Percentiles rank a stretch among this genome's conserved stretches.
Evolutionary conservation across 768 basidiomycete species (phyloP).

Genomic region (Cystofilobasidium macerans): DNA sequence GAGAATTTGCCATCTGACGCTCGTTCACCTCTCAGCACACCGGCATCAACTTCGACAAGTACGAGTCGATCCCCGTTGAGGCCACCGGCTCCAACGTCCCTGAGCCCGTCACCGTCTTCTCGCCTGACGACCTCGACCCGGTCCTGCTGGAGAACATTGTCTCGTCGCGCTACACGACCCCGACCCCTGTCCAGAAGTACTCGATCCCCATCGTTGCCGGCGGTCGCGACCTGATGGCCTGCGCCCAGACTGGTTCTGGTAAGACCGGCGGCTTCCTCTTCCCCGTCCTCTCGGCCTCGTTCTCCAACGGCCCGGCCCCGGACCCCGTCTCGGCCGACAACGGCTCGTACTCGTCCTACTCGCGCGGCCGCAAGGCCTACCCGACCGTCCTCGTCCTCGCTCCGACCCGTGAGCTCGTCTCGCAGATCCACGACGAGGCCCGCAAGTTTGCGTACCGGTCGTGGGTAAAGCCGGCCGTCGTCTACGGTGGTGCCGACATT

Average conservation of each 20-base stretch:
- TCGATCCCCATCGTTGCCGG: conserved; percentile 94
- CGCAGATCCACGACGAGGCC: conserved; percentile 98
- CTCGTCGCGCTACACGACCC: conserved; percentile 82
- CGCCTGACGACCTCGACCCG: conserved; percentile 76
- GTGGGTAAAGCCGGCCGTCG: conserved; percentile 97
- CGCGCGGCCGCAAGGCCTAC: conserved; percentile 74
- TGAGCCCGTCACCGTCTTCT: conserved; percentile 79
- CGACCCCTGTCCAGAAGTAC: conserved; percentile 99
- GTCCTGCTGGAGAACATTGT: conserved; percentile 91
- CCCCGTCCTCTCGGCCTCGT: conserved; percentile 92
- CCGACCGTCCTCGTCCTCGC: conserved; percentile 96
- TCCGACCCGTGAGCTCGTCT: conserved; percentile 95
- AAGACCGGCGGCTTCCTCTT: conserved; percentile 99
- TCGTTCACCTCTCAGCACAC: conserved; percentile 50
- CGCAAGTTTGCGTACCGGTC: conserved; percentile 98
- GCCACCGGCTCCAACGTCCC: conserved; percentile 96
- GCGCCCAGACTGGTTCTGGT: conserved; percentile 87
- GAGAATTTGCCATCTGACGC: background rate
- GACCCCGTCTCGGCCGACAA: conserved; percentile 32
- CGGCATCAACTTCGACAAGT: conserved; percentile 99
- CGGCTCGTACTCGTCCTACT: conserved; percentile 43
- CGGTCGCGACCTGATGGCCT: conserved; percentile 45
- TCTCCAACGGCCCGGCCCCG: conserved; percentile 57
- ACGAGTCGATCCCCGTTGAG: conserved; percentile 98
- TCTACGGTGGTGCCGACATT: conserved; percentile 98